Evolutionary conservation across 257 asterid genomes (phyloP).

Genomic region (Solanum clarkiae): DNA sequence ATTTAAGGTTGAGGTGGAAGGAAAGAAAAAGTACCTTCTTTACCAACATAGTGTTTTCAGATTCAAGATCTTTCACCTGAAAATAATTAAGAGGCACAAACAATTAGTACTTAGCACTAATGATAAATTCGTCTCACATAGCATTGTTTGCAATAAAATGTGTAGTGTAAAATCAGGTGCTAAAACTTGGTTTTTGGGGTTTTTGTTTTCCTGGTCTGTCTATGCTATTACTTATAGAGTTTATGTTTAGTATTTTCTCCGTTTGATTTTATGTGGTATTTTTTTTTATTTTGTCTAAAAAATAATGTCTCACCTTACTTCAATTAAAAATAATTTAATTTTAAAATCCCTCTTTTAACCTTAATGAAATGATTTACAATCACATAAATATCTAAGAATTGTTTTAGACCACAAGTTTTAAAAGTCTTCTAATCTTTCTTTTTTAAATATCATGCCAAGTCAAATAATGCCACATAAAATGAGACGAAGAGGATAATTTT

Average conservation of each 20-base stretch:
- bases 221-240: neutral
- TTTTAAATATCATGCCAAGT: no score
- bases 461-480: no score
- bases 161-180: neutral
- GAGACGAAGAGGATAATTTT: neutral
- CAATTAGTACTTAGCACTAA: neutral
- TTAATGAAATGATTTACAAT: no score
- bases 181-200: neutral
- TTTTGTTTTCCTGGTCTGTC: no score
- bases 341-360: no score
- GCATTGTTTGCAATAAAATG: neutral
- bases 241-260: neutral
- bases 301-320: no score
- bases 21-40: slow-evolving; percentile 43
- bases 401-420: no score
- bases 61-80: slow-evolving; percentile 64
- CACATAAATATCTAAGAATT: no score
- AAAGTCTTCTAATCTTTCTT: no score
- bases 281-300: no score
- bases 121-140: neutral
- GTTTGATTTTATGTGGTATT: no score
- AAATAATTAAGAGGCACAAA: neutral
- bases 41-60: slow-evolving; percentile 54
- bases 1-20: neutral
- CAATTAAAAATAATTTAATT: no score